Percentiles rank a stretch among this genome's conserved stretches.
These are phyloP conservation scores for Xylariaceae sp. DNA, from an alignment of 2,329 filamentous ascomycete genomes.

Conservation along the genomic window DNA sequence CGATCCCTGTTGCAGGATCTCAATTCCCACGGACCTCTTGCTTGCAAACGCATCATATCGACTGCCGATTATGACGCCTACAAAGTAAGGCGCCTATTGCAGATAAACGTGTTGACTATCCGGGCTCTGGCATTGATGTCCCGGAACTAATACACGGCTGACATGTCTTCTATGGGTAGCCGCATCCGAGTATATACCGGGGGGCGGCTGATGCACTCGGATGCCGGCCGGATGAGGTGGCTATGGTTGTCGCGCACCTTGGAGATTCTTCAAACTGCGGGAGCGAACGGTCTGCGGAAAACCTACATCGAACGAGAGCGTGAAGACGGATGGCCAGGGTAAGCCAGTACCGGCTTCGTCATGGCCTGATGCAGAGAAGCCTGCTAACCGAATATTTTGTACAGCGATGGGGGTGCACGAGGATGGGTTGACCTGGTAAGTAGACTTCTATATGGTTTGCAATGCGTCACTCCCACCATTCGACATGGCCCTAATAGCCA, in stretches of 20 bases:
- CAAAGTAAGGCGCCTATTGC: not conserved
- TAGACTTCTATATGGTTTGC: not conserved
- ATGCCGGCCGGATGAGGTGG: conserved; percentile 57
- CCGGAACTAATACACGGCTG: conserved; percentile 9
- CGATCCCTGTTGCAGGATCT: conserved; percentile 62
- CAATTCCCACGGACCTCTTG: conserved; percentile 51
- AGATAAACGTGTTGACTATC: not conserved
- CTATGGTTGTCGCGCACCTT: conserved; percentile 75
- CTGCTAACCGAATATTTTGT: conserved; percentile 2
- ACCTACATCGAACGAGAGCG: conserved; percentile 57
- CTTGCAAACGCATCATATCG: conserved; percentile 60
- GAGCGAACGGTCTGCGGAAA: conserved; percentile 59
- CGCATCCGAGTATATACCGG: conserved; percentile 61
- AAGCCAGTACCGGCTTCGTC: conserved; percentile 1
- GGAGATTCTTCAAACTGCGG: conserved; percentile 63
- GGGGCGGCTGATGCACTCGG: conserved; percentile 61
- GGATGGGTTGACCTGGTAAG: conserved; percentile 57
- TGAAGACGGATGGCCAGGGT: conserved; percentile 59
- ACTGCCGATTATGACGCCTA: conserved; percentile 62
- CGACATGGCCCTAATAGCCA: conserved; percentile 3
- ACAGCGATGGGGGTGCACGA: conserved; percentile 45
- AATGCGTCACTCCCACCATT: not conserved
- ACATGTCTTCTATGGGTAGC: conserved; percentile 34
- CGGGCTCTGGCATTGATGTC: not conserved
- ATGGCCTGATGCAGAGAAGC: not conserved